phyloP scores from a whole-genome alignment of 352 stramenopile species.

The Pythium dissimile region DNA sequence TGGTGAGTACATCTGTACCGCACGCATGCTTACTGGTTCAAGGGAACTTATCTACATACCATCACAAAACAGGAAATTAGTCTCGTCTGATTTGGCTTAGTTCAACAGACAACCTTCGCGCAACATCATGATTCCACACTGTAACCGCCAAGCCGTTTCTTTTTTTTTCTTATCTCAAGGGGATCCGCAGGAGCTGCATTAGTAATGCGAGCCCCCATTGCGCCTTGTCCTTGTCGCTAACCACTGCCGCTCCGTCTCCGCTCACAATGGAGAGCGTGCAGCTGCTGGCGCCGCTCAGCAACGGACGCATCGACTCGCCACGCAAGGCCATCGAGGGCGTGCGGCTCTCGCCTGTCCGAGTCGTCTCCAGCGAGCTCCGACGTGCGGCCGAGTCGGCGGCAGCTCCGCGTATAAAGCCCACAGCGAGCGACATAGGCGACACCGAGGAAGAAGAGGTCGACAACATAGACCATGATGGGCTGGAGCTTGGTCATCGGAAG shows the following conservation, averaged over 20 bases:
- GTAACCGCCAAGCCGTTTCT: background rate
- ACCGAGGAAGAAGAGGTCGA: background rate
- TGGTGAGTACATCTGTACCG: conserved; percentile 27
- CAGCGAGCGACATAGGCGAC: conserved; percentile 1
- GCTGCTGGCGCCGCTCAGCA: background rate
- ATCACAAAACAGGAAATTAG: background rate
- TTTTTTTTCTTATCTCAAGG: background rate
- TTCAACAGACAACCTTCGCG: background rate
- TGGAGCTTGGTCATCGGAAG: conserved; percentile 9
- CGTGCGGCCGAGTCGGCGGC: background rate
- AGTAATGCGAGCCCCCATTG: conserved; percentile 2
- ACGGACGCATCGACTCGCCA: background rate
- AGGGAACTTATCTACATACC: background rate
- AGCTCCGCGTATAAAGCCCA: background rate
- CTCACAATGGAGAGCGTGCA: background rate
- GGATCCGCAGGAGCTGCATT: background rate
- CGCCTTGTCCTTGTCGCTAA: background rate
- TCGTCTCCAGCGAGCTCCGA: background rate
- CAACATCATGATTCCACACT: conserved; percentile 1
- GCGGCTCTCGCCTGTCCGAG: background rate
- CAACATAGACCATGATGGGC: background rate
- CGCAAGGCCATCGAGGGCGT: background rate
- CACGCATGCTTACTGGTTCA: background rate
- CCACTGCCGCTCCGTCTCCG: background rate
- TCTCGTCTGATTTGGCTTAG: background rate